Percentiles rank a stretch among this genome's conserved stretches.
Evolutionary conservation across 2,329 filamentous ascomycete species (phyloP).

Genomic region (Colletotrichum brevisporum): DNA sequence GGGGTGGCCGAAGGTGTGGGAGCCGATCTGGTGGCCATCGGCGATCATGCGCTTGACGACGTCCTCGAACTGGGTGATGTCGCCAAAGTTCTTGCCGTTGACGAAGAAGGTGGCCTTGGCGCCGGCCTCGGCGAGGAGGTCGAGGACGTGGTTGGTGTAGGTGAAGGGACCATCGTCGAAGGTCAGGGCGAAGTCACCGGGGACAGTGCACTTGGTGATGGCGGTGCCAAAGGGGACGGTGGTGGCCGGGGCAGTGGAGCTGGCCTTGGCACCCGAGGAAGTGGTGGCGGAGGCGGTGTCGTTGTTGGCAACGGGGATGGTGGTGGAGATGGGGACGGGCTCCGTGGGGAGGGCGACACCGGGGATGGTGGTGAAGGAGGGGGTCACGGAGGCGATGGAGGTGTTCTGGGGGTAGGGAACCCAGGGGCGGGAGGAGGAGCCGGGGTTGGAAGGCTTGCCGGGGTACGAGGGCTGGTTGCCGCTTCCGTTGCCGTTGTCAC

Average conservation of each 20-base stretch:
- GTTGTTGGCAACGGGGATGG: slow-evolving; percentile 36
- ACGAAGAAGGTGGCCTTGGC: slow-evolving; percentile 60
- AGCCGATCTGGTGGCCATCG: slow-evolving; percentile 61
- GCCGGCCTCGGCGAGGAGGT: slow-evolving; percentile 50
- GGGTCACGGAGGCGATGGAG: slow-evolving; percentile 15
- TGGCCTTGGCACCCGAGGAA: slow-evolving; percentile 2
- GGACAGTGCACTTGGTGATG: slow-evolving; percentile 50
- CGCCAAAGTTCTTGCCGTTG: slow-evolving; percentile 56
- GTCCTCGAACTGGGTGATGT: slow-evolving; percentile 55
- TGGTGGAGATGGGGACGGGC: slow-evolving; percentile 25
- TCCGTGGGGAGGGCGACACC: slow-evolving; percentile 32
- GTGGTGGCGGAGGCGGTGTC: slow-evolving; percentile 10
- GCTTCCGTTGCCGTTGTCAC: background rate
- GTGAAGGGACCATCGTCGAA: slow-evolving; percentile 63
- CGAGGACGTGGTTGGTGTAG: slow-evolving; percentile 59
- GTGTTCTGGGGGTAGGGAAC: slow-evolving; percentile 33
- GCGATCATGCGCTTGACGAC: slow-evolving; percentile 58
- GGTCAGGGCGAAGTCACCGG: slow-evolving; percentile 58
- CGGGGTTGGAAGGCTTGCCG: slow-evolving; percentile 14
- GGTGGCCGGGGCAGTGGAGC: slow-evolving; percentile 51
- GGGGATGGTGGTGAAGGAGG: slow-evolving; percentile 28
- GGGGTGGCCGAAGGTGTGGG: slow-evolving; percentile 57
- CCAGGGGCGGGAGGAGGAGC: slow-evolving; percentile 14
- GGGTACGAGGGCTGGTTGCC: slow-evolving; percentile 12
- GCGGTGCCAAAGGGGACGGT: slow-evolving; percentile 50